Conservation (phyloP, 441 rosid species). For the Pelargonium australe region DNA sequence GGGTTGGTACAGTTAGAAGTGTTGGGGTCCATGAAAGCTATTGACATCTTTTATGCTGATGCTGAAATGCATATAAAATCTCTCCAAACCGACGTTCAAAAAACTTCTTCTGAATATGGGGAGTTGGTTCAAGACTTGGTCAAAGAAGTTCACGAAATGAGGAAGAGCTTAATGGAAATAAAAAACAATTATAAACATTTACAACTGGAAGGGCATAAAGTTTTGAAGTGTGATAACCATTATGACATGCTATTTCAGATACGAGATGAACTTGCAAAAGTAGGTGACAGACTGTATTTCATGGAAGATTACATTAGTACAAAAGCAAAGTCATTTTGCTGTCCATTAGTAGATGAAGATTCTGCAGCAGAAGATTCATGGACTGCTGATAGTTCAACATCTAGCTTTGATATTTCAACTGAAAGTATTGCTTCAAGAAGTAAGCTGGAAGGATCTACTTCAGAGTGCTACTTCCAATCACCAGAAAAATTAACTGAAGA, state of each 20-base stretch:
- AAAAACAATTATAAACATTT: constrained; percentile 20
- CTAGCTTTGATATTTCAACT: constrained; percentile 44
- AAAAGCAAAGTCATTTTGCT: constrained; percentile 24
- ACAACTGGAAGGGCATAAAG: constrained; percentile 17
- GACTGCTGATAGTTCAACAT: constrained; percentile 51
- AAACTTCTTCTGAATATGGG: constrained; percentile 27
- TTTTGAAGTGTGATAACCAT: constrained; percentile 28
- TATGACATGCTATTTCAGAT: constrained; percentile 32
- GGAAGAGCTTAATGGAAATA: constrained; percentile 26
- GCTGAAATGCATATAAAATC: constrained; percentile 24
- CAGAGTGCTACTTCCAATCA: constrained; percentile 18
- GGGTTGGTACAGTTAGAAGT: constrained; percentile 30
- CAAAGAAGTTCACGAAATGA: constrained; percentile 31
- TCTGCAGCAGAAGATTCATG: constrained; percentile 36
- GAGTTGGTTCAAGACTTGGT: constrained; percentile 27
- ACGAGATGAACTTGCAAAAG: constrained; percentile 39
- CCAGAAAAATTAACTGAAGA: constrained; percentile 19
- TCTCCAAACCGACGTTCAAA: constrained; percentile 24
- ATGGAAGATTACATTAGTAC: constrained; percentile 30
- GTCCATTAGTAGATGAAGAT: constrained; percentile 32
- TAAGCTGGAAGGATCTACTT: constrained; percentile 21
- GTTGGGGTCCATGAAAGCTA: constrained; percentile 28
- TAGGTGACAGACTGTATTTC: constrained; percentile 32
- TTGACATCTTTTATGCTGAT: constrained; percentile 28
- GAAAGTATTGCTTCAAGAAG: constrained; percentile 28